A percentile compares a stretch with the other conserved stretches of the same genome.
Conservation (phyloP, 2,329 filamentous ascomycete genomes). For the Ceratocystis cacaofunesta region DNA sequence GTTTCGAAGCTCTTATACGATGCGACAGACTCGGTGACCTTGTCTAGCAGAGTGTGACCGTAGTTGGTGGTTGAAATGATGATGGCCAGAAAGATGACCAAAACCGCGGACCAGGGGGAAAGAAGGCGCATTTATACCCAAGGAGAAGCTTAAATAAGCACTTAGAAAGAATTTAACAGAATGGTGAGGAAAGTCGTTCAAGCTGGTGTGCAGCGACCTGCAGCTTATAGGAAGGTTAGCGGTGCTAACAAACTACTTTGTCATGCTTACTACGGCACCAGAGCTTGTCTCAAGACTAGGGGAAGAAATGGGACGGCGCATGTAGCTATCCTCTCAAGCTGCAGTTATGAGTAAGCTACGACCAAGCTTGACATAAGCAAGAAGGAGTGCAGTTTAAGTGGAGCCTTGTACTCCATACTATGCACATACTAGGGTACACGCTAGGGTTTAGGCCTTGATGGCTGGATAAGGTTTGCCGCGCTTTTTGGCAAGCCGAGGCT, state of each 20-base stretch:
- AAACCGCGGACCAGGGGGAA: slow-evolving; percentile 24
- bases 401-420: too few species aligned
- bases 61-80: slow-evolving; percentile 23
- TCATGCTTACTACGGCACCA: slow-evolving; percentile 1
- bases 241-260: slow-evolving; percentile 1
- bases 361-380: not conserved
- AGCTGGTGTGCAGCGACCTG: not conserved
- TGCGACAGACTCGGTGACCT: slow-evolving; percentile 20
- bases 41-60: slow-evolving; percentile 12
- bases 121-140: slow-evolving; percentile 29
- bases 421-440: not conserved
- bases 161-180: not conserved
- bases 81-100: slow-evolving; percentile 28
- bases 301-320: too few species aligned
- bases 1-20: not conserved
- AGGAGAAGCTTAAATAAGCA: not conserved
- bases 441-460: not conserved
- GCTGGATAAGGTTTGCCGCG: not conserved
- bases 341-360: not conserved
- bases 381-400: not conserved
- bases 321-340: not conserved
- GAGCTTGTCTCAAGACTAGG: not conserved
- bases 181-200: not conserved
- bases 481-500: not conserved
- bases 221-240: not conserved